Base-by-base conservation (phyloP, 495 filamentous ascomycete species). In the Daldinia decipiens region DNA sequence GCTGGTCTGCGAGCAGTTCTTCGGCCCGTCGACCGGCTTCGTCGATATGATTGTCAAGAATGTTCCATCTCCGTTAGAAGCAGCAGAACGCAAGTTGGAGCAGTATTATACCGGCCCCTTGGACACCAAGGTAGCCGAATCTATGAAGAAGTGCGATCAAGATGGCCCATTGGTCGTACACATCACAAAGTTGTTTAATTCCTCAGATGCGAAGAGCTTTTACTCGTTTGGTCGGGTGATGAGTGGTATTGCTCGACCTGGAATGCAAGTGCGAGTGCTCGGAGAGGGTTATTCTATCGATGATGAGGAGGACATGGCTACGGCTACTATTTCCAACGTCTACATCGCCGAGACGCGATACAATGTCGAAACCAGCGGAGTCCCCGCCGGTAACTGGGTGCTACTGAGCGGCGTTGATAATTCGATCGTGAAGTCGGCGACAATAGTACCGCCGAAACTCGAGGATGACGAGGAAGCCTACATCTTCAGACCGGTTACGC, bases 361-460 rank as follows among this genome's bases (percentile, higher is more conserved):
- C 77, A 96, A 94, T 68, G 90, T 99, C 59, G 87, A 93, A 7
- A 94, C 91, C 0, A 91, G 91, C 70, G 95, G 96, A 55, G 91
- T 99, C 9, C 95, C 96, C 0, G 96, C 95, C 6, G 95, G 95
- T n/a, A 98, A 95, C 77, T 92, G 91, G 88, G 94, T 97, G 17
- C 84, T 99, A 21, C 82, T 99, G 3, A 88, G 91, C 43, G 95
- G 95, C 1, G 90, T 99, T 47, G 94, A 98, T 82, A 98, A 97
- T 79, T 98, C 96, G 7, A 98, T 99, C 74, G 93, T 98, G 78
- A 99, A 98, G 78, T 94, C 92, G 24, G 95, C 95, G n/a, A 98
- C 95, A 1, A 81, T 99, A 54, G 89, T 99, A n/a, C 89, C 93
- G 17, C 88, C 87, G 40, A 90, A 88, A 69, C 84, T 97, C 34